Base-by-base conservation (phyloP, 2,329 filamentous ascomycete genomes). In the Hymenoscyphus linearis region DNA sequence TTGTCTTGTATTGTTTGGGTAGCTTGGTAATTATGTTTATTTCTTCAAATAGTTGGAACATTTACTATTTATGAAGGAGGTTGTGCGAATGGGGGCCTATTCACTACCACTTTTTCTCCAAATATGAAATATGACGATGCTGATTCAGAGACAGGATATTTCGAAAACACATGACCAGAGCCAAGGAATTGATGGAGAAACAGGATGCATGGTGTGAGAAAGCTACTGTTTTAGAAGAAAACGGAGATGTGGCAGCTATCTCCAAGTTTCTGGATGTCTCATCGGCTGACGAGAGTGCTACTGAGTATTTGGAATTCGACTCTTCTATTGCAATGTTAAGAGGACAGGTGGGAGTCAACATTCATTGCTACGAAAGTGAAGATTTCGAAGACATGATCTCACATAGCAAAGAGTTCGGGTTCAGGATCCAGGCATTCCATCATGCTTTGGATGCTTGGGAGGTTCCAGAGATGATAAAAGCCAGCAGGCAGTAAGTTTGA, bases 281-380 rank as follows among this genome's bases (percentile, higher is more conserved):
- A 25, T 22, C 26, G 6, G 58, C 60, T 16, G 62, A 66, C 4
- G 66, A 62, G 27, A 65, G 68, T 52, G 61, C 69, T 4, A 73
- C 75, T 0, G 70, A 74, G 52, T 71, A 74, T 25, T 58, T 78
- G 14, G 74, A 77, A 61, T 71, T 76, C 16, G 76, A 79, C 34
- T 74, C 75, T 14, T 74, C 74, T 1, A 71, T 76, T 26, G 76
- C 70, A 4, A 72, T 79, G 61, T 67, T 79, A 31, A 71, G 77
- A 18, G 77, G 77, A 4, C 72, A 74, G 50, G 71, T 79, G 16
- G 73, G 73, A 16, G 69, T 79, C 61, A 77, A 79, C 59, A 72
- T 77, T 52, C 77, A 79, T 68, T 78, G 77, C 67, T 79, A 79
- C 59, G 73, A 77, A 58, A 70, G 75, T 0, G 72, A 78, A 56